Conservation (phyloP, 129 eudicot genomes). For the Daucus carota region DNA sequence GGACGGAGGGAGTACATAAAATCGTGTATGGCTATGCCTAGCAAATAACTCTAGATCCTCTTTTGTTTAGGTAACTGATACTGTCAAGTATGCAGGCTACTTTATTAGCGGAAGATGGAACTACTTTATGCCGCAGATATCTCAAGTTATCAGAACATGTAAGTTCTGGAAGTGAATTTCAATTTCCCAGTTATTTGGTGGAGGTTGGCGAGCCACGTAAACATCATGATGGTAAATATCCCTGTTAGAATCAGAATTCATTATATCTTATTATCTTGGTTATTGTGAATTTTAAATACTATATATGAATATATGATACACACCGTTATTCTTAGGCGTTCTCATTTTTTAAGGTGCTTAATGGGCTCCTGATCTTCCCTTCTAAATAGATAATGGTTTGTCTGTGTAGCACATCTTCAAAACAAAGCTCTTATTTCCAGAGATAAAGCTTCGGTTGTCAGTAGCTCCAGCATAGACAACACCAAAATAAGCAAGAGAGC, state of each 20-base stretch:
- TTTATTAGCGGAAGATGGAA: slow-evolving; percentile 53
- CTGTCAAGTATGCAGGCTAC: slow-evolving; percentile 29
- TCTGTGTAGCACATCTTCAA: slow-evolving; percentile 29
- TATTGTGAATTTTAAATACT: neutral
- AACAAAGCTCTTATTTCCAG: slow-evolving; percentile 17
- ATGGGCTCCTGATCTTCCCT: slow-evolving; percentile 10
- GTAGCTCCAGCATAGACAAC: slow-evolving; percentile 21
- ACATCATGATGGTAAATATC: slow-evolving; percentile 26
- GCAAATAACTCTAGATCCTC: neutral
- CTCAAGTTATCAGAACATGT: slow-evolving; percentile 41
- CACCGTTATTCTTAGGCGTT: neutral
- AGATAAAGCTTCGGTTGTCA: slow-evolving; percentile 14
- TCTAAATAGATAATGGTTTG: slow-evolving; percentile 11
- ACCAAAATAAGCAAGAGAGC: slow-evolving; percentile 20
- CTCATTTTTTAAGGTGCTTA: slow-evolving; percentile 13
- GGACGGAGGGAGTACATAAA: too few relatives aligned
- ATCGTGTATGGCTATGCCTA: neutral
- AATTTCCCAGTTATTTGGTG: slow-evolving; percentile 41
- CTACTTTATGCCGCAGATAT: slow-evolving; percentile 32
- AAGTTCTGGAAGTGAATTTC: slow-evolving; percentile 34
- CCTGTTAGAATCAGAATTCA: neutral
- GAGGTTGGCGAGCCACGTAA: slow-evolving; percentile 48
- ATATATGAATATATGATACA: neutral
- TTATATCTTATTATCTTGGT: neutral
- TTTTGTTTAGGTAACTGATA: slow-evolving; percentile 3